These are phyloP conservation scores for Solanum lycopersicoides DNA, from an alignment of 257 asterid species.

Conservation along the genomic window DNA sequence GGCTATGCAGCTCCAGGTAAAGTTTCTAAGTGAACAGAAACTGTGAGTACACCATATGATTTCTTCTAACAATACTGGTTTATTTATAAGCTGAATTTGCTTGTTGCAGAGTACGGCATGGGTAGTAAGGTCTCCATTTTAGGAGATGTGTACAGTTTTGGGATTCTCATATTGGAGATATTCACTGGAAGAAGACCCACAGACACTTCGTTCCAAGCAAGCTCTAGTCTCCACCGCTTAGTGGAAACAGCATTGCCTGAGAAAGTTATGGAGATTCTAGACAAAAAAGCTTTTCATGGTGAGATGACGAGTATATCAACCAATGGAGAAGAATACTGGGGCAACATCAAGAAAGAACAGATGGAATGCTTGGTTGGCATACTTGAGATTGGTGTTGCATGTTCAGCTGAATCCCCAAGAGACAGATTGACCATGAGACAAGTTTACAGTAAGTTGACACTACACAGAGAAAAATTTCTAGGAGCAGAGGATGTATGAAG, in stretches of 20 bases:
- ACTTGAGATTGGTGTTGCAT: conserved; percentile 4
- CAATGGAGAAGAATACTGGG: background rate
- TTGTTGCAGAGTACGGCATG: conserved; percentile 26
- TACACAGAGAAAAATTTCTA: background rate
- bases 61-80: background rate
- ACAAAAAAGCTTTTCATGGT: conserved; percentile 2
- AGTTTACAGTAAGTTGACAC: background rate
- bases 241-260: conserved; percentile 4
- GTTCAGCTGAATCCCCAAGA: conserved; percentile 8
- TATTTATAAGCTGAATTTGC: background rate
- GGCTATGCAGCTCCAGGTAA: conserved; percentile 56
- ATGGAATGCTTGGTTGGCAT: conserved; percentile 5
- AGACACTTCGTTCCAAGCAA: conserved; percentile 9
- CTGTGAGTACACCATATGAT: background rate
- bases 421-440: conserved; percentile 9
- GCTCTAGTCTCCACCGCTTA: conserved; percentile 10
- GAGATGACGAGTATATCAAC: background rate
- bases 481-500: background rate
- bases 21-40: background rate
- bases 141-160: conserved; percentile 33
- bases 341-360: background rate
- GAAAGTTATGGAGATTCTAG: conserved; percentile 9
- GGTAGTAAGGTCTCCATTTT: conserved; percentile 11
- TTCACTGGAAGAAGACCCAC: conserved; percentile 30
- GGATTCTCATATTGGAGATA: conserved; percentile 25